A percentile compares a stretch with the other conserved stretches of the same genome.
These are phyloP conservation scores for Cyberlindnera euphorbiae DNA, from an alignment of 805 yeast genomes.

Conservation along the genomic window DNA sequence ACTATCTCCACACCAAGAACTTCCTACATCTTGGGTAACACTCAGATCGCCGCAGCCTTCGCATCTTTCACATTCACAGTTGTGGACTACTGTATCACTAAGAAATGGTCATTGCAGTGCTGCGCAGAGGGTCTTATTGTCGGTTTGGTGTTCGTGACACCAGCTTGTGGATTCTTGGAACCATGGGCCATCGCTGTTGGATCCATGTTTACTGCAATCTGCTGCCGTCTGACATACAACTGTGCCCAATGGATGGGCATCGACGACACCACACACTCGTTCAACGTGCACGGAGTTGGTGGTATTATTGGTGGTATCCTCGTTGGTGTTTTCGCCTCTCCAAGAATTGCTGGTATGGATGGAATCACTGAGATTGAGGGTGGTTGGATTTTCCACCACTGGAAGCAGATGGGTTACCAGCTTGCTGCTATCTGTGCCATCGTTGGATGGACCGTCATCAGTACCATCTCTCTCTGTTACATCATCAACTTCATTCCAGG, in stretches of 20 bases:
- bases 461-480: constrained; percentile 40
- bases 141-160: constrained; percentile 97
- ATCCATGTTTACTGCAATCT: constrained; percentile 71
- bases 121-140: constrained; percentile 92
- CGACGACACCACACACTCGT: constrained; percentile 88
- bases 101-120: constrained; percentile 89
- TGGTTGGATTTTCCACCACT: constrained; percentile 91
- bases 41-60: constrained; percentile 82
- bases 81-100: constrained; percentile 77
- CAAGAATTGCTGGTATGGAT: constrained; percentile 84
- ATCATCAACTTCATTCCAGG: constrained; percentile 50
- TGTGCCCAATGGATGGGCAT: constrained; percentile 71
- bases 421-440: constrained; percentile 49
- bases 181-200: constrained; percentile 86
- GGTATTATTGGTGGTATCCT: constrained; percentile 85
- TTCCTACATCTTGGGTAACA: constrained; percentile 84
- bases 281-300: constrained; percentile 97
- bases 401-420: constrained; percentile 88
- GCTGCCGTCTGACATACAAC: constrained; percentile 84
- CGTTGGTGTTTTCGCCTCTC: constrained; percentile 81
- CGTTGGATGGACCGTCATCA: constrained; percentile 40
- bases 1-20: constrained; percentile 78
- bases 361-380: constrained; percentile 80
- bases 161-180: constrained; percentile 86
- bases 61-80: constrained; percentile 88